Base-by-base conservation (phyloP, 352 stramenopile species). In the Elongisporangium anandrum region DNA sequence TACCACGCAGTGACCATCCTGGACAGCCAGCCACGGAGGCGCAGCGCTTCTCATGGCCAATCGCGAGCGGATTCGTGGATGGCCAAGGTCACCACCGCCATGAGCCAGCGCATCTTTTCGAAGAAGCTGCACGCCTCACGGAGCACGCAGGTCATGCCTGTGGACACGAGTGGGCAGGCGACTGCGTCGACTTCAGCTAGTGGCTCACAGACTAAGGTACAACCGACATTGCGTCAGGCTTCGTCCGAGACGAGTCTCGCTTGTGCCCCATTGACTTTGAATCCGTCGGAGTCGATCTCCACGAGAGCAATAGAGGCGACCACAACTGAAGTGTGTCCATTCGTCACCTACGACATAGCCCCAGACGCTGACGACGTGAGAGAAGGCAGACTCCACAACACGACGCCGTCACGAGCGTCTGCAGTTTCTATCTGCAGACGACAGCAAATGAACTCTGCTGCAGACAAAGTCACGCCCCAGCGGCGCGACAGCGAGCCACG, bases 81-180 rank as follows among this genome's bases (percentile, higher is more conserved):
- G 79, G 60, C 72, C 26, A 83, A 85, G 49, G 79, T 89, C 15
- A 85, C 77, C 2, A 50, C 69, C 1, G 79, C 75, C 10, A 85
- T 89, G 75, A 89, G 77, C 58, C 70, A 81, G 48, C 77, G 75
- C 13, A 75, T 87, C 52, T 89, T 89, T 61, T 76, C 70, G 0
- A 79, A 79, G 63, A 75, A 77, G 16, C 70, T 87, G 5, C 72
- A 59, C n/a, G 50, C 59, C 15, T 87, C 76, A 38, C 70, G 79
- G 21, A 87, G 71, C 63, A 89, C 77, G 1, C 79, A 89, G 56
- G 75, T 87, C 16, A 81, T 83, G 71, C 79, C 77, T 0, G 64
- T 87, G 41, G 52, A 61, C 15, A 38, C 45, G 26, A 55, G 39
- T 15, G 54, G 54, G 1, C 62, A 52, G 1, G 54, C 51, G 12